A percentile compares a stretch with the other conserved stretches of the same genome.
Evolutionary conservation across 495 filamentous ascomycete genomes (phyloP).

Genomic region (Extremus antarcticus): DNA sequence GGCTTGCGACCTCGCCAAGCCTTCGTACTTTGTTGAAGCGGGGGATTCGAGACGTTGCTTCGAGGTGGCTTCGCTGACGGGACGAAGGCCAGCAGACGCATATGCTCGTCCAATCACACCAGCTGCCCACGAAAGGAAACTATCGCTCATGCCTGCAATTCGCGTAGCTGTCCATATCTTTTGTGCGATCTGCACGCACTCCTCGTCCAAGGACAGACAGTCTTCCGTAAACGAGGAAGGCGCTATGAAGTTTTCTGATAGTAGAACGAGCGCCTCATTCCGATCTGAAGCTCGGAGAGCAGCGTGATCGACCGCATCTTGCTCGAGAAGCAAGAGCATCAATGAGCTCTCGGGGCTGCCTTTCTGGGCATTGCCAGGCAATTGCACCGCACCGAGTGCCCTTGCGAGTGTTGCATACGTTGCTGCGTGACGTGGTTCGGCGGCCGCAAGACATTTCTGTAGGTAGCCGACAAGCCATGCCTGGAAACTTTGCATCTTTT

Average conservation of each 20-base stretch:
- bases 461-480: constrained; percentile 60
- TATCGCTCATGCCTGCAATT: not conserved
- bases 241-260: constrained; percentile 59
- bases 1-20: constrained; percentile 37
- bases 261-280: constrained; percentile 52
- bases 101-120: constrained; percentile 76
- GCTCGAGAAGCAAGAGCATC: constrained; percentile 58
- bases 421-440: not conserved
- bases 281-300: constrained; percentile 52
- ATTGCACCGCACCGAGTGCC: not conserved
- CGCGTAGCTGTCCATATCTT: constrained; percentile 43
- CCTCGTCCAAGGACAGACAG: constrained; percentile 49
- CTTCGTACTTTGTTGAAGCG: not conserved
- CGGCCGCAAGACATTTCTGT: constrained; percentile 32
- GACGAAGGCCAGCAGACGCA: constrained; percentile 36
- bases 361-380: constrained; percentile 46
- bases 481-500: constrained; percentile 55
- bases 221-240: constrained; percentile 46
- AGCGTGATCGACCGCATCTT: constrained; percentile 41
- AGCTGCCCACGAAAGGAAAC: constrained; percentile 73
- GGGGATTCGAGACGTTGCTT: not conserved
- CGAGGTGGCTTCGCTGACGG: not conserved
- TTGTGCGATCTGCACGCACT: constrained; percentile 47
- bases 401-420: not conserved
- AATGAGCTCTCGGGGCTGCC: constrained; percentile 60